Conservation (phyloP, 345 rosid species). For the Pugionium dolabratum region DNA sequence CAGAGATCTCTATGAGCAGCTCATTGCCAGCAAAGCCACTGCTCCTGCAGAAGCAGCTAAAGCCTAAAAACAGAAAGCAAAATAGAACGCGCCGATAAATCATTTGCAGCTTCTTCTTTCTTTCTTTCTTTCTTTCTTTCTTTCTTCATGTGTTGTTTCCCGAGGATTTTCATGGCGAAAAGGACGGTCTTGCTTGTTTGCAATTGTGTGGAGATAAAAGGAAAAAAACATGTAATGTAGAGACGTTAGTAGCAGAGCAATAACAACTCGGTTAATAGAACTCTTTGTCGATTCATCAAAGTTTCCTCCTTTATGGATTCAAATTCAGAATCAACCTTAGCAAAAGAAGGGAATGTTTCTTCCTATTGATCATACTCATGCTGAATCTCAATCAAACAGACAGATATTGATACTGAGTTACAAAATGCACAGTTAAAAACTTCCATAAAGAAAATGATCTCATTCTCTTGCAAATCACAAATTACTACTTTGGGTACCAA, state of each 20-base stretch:
- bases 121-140: slow-evolving; percentile 23
- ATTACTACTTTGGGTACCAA: slow-evolving; percentile 78
- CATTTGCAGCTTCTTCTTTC: slow-evolving; percentile 31
- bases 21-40: slow-evolving; percentile 53
- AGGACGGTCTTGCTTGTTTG: slow-evolving; percentile 31
- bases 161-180: slow-evolving; percentile 39
- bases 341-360: background rate
- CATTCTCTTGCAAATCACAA: slow-evolving; percentile 19
- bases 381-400: slow-evolving; percentile 7
- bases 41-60: slow-evolving; percentile 62
- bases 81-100: slow-evolving; percentile 31
- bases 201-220: slow-evolving; percentile 36
- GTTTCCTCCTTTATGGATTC: background rate
- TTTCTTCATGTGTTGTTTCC: slow-evolving; percentile 12
- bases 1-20: slow-evolving; percentile 86
- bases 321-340: background rate
- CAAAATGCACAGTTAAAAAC: slow-evolving; percentile 33
- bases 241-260: slow-evolving; percentile 39
- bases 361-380: slow-evolving; percentile 18
- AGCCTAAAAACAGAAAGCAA: slow-evolving; percentile 27
- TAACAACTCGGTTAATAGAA: slow-evolving; percentile 31
- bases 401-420: slow-evolving; percentile 23
- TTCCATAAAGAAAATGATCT: background rate
- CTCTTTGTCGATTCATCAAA: background rate
- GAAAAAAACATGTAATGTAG: slow-evolving; percentile 34